phyloP scores from a whole-genome alignment of 768 basidiomycete genomes.

The Boletus rubescentipes region DNA sequence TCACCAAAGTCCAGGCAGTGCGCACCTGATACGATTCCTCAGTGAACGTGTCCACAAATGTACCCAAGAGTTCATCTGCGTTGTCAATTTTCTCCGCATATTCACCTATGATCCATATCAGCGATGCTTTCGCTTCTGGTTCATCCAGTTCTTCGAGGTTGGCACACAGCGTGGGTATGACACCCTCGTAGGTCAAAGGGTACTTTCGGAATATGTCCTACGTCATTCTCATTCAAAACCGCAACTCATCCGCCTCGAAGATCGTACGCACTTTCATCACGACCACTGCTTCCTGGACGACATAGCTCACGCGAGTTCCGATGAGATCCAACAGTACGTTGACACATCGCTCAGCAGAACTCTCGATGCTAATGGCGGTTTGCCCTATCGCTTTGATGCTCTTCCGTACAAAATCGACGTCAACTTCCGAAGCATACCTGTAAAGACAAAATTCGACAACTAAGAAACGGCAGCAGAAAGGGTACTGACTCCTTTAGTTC shows the following conservation, averaged over 20 bases:
- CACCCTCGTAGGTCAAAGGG: conserved; percentile 93
- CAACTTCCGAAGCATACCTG: conserved; percentile 95
- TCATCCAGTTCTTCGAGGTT: conserved; percentile 97
- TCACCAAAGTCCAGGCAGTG: neutral
- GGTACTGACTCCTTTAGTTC: conserved; percentile 90
- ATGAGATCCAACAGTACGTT: conserved; percentile 93
- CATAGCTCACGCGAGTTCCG: conserved; percentile 90
- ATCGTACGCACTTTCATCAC: conserved; percentile 84
- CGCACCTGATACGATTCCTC: conserved; percentile 89
- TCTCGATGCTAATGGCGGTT: conserved; percentile 93
- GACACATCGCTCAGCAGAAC: conserved; percentile 90
- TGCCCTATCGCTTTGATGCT: conserved; percentile 96
- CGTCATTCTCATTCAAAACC: neutral
- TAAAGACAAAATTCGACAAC: conserved; percentile 1
- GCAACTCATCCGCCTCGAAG: no score
- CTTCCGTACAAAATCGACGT: conserved; percentile 96
- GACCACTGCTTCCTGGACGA: conserved; percentile 97
- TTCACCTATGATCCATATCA: conserved; percentile 99
- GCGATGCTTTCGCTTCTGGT: conserved; percentile 94
- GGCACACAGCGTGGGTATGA: conserved; percentile 92
- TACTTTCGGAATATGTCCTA: conserved; percentile 99
- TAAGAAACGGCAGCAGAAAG: neutral
- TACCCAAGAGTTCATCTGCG: conserved; percentile 85
- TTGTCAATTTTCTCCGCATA: conserved; percentile 98
- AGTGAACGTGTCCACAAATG: conserved; percentile 89